Evolutionary conservation across 2,329 filamentous ascomycete species (phyloP), one percentile per base, ranked within the genome.

Genomic region (Arthroderma uncinatum): DNA sequence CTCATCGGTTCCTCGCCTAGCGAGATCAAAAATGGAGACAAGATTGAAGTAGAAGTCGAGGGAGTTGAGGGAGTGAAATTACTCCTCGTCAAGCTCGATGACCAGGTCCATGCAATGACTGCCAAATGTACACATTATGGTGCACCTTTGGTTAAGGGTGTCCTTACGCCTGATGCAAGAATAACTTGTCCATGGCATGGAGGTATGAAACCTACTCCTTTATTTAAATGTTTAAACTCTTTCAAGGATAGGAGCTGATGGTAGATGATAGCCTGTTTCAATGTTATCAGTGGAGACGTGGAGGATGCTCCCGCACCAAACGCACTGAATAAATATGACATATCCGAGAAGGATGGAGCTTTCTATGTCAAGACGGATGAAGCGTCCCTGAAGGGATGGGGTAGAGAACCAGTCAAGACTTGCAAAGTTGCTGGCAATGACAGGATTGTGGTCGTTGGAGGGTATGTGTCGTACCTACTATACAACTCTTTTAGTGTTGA

Each of bases 121-220:
- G 77, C 89, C 39, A 93, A 86, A 64, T 98, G 93, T 69, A 84
- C 82, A 12, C 92, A 97, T 74, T 97, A 95, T 69, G 92, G 93
- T 34, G 93, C 92, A 40, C 93, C 93, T 12, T 74, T 98, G 62
- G 82, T 84, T 55, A 89, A 92, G 64, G 93, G 93, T 56, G 84
- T 97, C 6, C 74, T 98, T 61, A 88, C 88, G 6, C 82, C 82
- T 2, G 84, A 87, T 63, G 93, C 93, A 4, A 81, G 89, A 54
- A 73, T 98, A 61, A 95, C 89, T 5, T 98, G 93, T 70, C 90
- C 92, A 2, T 97, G 93, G 93, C 92, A 97, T 70, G 92, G 92
- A 76, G 89, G 89, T 93, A 70, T 62, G 78, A 70, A 36, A 10
- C 30, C n/a, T 12, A 19, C 37, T 12, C 19, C 2, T 19, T 47